Conservation (phyloP, 257 asterid species). For the Buddleja alternifolia region DNA sequence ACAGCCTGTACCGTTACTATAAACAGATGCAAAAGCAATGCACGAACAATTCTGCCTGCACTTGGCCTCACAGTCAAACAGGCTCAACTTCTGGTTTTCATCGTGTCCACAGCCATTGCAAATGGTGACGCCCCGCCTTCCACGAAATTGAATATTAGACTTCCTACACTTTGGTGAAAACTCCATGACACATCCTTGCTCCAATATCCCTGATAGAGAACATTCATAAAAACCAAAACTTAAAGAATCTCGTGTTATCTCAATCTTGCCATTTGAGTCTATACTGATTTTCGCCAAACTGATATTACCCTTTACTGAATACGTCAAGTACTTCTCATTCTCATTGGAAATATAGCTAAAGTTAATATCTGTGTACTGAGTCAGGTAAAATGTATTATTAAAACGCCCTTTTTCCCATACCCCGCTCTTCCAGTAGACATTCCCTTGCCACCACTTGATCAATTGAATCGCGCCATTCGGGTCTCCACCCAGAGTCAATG, state of each 20-base stretch:
- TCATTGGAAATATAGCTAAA: slow-evolving; percentile 16
- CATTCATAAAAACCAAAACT: too few relatives aligned
- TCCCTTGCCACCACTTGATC: slow-evolving; percentile 21
- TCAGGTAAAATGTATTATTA: background rate
- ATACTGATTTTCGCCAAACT: too few relatives aligned
- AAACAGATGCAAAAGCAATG: slow-evolving; percentile 27
- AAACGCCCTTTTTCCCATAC: background rate
- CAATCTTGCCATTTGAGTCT: too few relatives aligned
- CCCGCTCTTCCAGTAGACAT: background rate
- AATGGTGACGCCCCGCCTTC: slow-evolving; percentile 6
- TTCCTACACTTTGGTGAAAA: too few relatives aligned
- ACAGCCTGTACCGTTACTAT: slow-evolving; percentile 22
- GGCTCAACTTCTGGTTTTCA: slow-evolving; percentile 26
- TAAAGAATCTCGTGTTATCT: too few relatives aligned
- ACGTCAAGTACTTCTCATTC: slow-evolving; percentile 22
- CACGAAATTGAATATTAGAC: slow-evolving; percentile 4
- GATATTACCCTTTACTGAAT: background rate
- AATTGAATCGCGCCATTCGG: slow-evolving; percentile 22
- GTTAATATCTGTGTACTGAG: too few relatives aligned
- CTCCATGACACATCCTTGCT: too few relatives aligned
- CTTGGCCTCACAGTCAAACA: slow-evolving; percentile 31
- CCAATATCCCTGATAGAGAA: too few relatives aligned
- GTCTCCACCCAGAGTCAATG: slow-evolving; percentile 27
- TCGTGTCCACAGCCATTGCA: slow-evolving; percentile 14
- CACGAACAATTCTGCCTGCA: slow-evolving; percentile 33